phyloP scores from a whole-genome alignment of 73 alveolate species.

The Tetrahymena malaccensis region DNA sequence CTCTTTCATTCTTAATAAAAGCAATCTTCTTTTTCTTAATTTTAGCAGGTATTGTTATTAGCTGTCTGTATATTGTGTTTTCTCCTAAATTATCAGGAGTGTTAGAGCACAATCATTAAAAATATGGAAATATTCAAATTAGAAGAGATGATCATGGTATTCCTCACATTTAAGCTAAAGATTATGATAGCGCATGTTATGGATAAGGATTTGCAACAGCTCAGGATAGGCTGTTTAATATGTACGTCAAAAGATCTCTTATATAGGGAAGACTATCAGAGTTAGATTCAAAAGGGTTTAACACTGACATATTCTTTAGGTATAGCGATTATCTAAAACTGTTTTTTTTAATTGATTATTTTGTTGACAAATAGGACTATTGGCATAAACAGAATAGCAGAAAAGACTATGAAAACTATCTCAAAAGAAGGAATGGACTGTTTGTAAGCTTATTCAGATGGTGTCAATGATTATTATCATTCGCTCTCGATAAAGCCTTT shows the following conservation, averaged over 20 bases:
- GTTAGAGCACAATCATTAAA: not conserved
- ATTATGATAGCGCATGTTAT: not conserved
- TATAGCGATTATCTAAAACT: not conserved
- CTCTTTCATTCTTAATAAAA: not conserved
- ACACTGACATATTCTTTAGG: not conserved
- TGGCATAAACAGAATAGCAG: conserved; percentile 8
- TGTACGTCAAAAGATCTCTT: conserved; percentile 17
- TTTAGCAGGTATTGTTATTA: not conserved
- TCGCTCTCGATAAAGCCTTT: conserved; percentile 11
- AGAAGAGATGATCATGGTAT: conserved; percentile 27
- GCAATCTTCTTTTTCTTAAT: not conserved
- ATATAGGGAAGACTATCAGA: not conserved
- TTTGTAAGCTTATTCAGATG: conserved; percentile 29
- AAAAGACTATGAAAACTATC: conserved; percentile 8
- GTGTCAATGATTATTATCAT: conserved; percentile 21
- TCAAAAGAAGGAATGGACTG: not conserved
- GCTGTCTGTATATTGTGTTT: not conserved
- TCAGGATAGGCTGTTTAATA: conserved; percentile 22
- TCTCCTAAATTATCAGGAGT: not conserved
- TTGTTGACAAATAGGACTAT: not conserved
- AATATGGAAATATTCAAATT: not conserved
- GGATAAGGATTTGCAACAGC: conserved; percentile 44
- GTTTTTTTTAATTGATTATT: not conserved
- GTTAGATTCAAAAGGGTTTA: conserved; percentile 12
- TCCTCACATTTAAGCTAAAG: conserved; percentile 16